Evolutionary conservation across 139 green algal species (phyloP), one percentile per base, ranked within the genome.

Genomic region (Chlamydomonas eustigma): DNA sequence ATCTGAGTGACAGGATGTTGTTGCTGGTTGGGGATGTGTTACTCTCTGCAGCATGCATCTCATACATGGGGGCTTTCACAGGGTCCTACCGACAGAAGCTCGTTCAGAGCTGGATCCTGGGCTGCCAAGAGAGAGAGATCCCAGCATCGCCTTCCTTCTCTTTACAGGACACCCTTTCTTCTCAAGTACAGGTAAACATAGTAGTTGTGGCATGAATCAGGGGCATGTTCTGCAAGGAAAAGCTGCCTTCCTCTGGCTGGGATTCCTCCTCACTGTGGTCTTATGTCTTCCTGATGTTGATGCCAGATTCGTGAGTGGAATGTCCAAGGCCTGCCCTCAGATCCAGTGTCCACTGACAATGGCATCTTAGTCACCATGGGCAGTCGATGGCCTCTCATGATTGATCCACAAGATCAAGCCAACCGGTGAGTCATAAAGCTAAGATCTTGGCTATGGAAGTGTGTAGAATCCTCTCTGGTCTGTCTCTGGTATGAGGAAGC

Each of bases 11-110:
- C 37, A 2, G 64, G 32, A 88, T 90, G 58, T 71, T 81, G 58
- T 79, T 90, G 34, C 85, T 96, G 4, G 85, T 94, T 25, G 90
- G 91, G 0, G 91, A 96, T 65, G 90, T 91, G 2, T 90, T 96
- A 69, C 52, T 96, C n/a, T 58, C 75, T n/a, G 79, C 91, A 2
- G 91, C 88, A n/a, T 86, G 76, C 39, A 83, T 96, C 35, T 83
- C 82, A n/a, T 96, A 96, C 80, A 79, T 58, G 18, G 44, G 44
- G 1, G 86, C 91, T 0, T 96, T 96, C 83, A 93, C 89, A 35
- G 88, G 88, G 76, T 39, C 71, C 36, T 2, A 75, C 12, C 66
- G 66, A 6, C 35, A 74, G 4, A 6, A 8, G 18, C 50, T 70
- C 24, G 24, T 70, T 28, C 12, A 28, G 24, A 31, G 22, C 25